Percentiles rank a stretch among this genome's conserved stretches.
Conservation (phyloP, 495 filamentous ascomycete genomes). For the Trichoderma orchidacearum region DNA sequence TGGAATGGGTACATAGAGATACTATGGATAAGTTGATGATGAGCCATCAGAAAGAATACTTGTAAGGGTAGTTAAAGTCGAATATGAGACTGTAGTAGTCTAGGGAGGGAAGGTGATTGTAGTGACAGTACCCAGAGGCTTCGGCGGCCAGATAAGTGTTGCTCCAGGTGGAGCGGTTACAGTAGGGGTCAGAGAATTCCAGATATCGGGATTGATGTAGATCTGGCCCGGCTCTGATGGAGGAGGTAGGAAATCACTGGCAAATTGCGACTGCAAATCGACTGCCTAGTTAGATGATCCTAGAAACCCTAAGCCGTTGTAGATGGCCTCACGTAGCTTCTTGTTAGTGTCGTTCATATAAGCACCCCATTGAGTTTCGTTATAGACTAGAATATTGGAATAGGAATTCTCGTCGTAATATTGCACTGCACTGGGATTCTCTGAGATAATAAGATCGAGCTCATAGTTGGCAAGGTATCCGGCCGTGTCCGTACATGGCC, state of each 20-base stretch:
- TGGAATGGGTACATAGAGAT: not conserved
- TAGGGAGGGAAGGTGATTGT: not conserved
- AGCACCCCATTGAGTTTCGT: slow-evolving; percentile 24
- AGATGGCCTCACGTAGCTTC: slow-evolving; percentile 7
- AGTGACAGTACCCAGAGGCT: not conserved
- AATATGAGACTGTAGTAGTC: slow-evolving; percentile 3
- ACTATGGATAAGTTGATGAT: not conserved
- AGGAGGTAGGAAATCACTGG: not conserved
- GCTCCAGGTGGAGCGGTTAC: not conserved
- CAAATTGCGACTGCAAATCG: slow-evolving; percentile 16
- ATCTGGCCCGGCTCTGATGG: not conserved
- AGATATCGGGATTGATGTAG: slow-evolving; percentile 1
- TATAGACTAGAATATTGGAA: slow-evolving; percentile 27
- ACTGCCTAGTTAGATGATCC: slow-evolving; percentile 29
- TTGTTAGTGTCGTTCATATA: slow-evolving; percentile 24
- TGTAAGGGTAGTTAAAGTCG: not conserved
- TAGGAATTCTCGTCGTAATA: slow-evolving; percentile 6
- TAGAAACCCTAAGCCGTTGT: slow-evolving; percentile 12
- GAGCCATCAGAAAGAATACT: not conserved
- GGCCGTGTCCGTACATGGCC: slow-evolving; percentile 21
- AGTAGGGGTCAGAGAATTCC: not conserved
- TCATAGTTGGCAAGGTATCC: slow-evolving; percentile 24
- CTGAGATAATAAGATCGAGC: slow-evolving; percentile 15
- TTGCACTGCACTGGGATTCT: not conserved
- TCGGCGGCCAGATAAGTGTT: slow-evolving; percentile 1